Percentiles rank a stretch among this genome's conserved stretches.
phyloP scores from a whole-genome alignment of 1,139 yeast genomes.

The Meyerozyma carpophila region DNA sequence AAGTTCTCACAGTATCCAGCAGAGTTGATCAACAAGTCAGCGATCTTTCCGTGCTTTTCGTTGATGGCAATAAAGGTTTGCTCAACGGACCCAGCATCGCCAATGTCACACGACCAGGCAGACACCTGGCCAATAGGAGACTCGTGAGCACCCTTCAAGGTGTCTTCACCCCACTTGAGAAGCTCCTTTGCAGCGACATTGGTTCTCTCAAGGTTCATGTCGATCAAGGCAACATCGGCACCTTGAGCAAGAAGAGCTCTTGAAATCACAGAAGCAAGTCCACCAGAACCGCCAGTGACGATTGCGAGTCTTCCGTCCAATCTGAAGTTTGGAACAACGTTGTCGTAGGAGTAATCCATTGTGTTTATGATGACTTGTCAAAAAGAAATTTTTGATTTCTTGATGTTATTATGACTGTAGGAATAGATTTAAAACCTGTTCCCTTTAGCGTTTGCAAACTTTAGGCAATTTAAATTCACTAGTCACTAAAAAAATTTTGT shows the following conservation, averaged over 20 bases:
- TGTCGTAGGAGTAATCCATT: slow-evolving; percentile 29
- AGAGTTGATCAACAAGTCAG: slow-evolving; percentile 64
- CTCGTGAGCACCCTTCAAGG: slow-evolving; percentile 34
- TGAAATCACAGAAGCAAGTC: slow-evolving; percentile 63
- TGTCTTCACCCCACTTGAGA: slow-evolving; percentile 47
- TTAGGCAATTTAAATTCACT: no score
- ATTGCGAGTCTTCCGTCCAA: slow-evolving; percentile 70
- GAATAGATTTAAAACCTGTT: no score
- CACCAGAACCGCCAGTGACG: slow-evolving; percentile 82
- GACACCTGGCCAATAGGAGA: slow-evolving; percentile 46
- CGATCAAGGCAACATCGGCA: slow-evolving; percentile 72
- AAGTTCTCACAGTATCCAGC: slow-evolving; percentile 84
- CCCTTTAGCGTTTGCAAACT: no score
- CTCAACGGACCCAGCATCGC: slow-evolving; percentile 59
- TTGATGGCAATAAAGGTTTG: slow-evolving; percentile 45
- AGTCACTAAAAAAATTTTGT: not conserved
- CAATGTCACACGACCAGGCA: slow-evolving; percentile 75
- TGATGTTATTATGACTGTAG: not conserved
- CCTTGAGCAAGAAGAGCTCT: slow-evolving; percentile 64
- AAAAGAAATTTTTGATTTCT: not conserved
- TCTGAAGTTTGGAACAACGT: slow-evolving; percentile 51
- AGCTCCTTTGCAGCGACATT: slow-evolving; percentile 59
- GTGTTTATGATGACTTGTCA: not conserved
- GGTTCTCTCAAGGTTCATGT: slow-evolving; percentile 57
- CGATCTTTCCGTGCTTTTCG: slow-evolving; percentile 53